These are phyloP conservation scores for Leishmania major DNA, from an alignment of 208 protist genomes.

Conservation along the genomic window DNA sequence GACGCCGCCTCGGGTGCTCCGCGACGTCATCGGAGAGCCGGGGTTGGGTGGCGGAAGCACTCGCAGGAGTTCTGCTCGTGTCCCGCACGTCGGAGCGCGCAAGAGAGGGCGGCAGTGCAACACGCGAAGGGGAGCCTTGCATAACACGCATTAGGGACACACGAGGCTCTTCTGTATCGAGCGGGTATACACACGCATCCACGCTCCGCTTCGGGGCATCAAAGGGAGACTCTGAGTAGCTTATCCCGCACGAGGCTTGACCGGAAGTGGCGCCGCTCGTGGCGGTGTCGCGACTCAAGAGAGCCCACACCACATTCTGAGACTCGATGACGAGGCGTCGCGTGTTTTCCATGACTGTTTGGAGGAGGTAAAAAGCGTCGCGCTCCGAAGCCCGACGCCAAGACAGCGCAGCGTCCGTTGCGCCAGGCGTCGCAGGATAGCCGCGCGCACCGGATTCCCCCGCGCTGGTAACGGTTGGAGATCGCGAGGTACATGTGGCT, in stretches of 20 bases:
- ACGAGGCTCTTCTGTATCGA: neutral
- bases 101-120: neutral
- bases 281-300: neutral
- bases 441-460: neutral
- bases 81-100: neutral
- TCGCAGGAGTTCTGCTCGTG: neutral
- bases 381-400: neutral
- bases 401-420: neutral
- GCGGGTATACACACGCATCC: neutral
- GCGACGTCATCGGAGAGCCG: neutral
- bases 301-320: neutral
- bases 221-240: conserved; percentile 7
- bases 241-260: conserved; percentile 14
- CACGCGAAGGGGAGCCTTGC: neutral
- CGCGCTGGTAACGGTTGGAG: neutral
- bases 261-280: neutral
- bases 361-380: conserved; percentile 3
- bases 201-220: neutral
- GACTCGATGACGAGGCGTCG: conserved; percentile 4
- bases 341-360: conserved; percentile 16
- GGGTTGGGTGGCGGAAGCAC: no score
- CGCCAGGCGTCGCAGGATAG: neutral
- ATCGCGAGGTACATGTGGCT: neutral
- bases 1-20: conserved; percentile 1
- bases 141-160: neutral